These are phyloP conservation scores for Penicilliopsis zonata DNA, from an alignment of 495 filamentous ascomycete species.

Conservation along the genomic window DNA sequence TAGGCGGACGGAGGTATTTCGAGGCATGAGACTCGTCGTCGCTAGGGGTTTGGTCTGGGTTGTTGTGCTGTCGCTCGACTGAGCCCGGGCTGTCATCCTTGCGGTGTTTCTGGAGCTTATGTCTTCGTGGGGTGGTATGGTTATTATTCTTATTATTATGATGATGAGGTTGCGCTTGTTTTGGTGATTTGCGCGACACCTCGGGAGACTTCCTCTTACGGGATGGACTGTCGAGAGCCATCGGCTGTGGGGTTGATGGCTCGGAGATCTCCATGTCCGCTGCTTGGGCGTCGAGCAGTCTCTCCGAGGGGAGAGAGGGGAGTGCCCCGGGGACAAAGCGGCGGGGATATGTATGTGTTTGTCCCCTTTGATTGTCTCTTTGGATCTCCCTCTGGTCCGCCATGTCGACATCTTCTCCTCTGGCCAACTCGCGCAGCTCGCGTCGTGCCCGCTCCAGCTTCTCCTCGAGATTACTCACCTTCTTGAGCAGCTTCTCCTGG, in stretches of 20 bases:
- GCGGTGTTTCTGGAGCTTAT: slow-evolving; percentile 26
- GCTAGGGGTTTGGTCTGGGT: slow-evolving; percentile 2
- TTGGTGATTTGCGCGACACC: no score
- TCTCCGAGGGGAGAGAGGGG: slow-evolving; percentile 48
- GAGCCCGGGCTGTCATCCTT: slow-evolving; percentile 29
- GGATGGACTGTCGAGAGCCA: slow-evolving; percentile 27
- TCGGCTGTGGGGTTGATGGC: slow-evolving; percentile 12
- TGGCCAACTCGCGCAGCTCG: slow-evolving; percentile 40
- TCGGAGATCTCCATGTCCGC: not conserved
- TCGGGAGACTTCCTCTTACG: slow-evolving; percentile 30
- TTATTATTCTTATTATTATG: slow-evolving; percentile 4
- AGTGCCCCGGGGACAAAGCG: slow-evolving; percentile 44
- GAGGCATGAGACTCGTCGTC: not conserved
- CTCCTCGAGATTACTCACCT: slow-evolving; percentile 52
- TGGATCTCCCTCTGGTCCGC: no score
- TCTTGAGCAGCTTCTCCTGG: slow-evolving; percentile 49
- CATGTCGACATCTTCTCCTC: slow-evolving; percentile 16
- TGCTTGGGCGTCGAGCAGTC: slow-evolving; percentile 30
- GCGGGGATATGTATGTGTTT: slow-evolving; percentile 17
- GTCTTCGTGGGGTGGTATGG: slow-evolving; percentile 8
- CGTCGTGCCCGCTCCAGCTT: slow-evolving; percentile 47
- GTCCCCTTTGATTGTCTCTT: no score
- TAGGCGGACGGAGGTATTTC: not conserved
- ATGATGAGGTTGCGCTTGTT: no score
- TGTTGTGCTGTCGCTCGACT: slow-evolving; percentile 17